Evolutionary conservation across 139 green algal genomes (phyloP).

Genomic region (Micractinium conductrix): DNA sequence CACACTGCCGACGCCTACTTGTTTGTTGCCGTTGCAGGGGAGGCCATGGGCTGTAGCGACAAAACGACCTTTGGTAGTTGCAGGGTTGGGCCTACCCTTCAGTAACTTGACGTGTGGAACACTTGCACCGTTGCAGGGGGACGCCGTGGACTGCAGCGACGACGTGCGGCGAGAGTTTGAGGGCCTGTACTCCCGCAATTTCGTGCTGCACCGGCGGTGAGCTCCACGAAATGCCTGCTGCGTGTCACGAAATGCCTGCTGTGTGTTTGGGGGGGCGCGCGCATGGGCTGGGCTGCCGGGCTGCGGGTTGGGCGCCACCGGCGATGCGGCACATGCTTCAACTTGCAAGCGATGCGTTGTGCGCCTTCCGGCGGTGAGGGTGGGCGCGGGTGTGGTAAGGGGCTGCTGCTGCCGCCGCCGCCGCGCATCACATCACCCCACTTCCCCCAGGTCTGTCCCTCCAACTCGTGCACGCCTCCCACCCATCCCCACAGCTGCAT

Average conservation of each 20-base stretch:
- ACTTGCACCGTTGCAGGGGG: too few relatives aligned
- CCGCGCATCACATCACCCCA: neutral
- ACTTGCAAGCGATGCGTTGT: neutral
- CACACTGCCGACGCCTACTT: too few relatives aligned
- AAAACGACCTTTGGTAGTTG: too few relatives aligned
- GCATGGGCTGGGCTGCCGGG: neutral
- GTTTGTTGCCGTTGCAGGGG: too few relatives aligned
- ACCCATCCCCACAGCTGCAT: too few relatives aligned
- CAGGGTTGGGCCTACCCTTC: too few relatives aligned
- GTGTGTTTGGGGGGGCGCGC: too few relatives aligned
- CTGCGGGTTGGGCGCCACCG: neutral
- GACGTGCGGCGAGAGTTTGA: neutral
- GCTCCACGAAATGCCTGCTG: neutral
- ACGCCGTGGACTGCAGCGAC: neutral
- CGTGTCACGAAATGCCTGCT: too few relatives aligned
- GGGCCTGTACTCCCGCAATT: neutral
- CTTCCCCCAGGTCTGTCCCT: neutral
- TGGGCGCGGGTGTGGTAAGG: neutral
- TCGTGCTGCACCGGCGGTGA: constrained; percentile 12
- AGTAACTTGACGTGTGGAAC: too few relatives aligned
- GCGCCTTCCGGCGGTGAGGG: too few relatives aligned
- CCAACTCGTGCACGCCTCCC: too few relatives aligned
- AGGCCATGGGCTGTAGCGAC: too few relatives aligned
- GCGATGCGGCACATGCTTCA: neutral
- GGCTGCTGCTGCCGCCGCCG: neutral